Base-by-base conservation (phyloP, 2,329 filamentous ascomycete species). In the Alternaria incomplexa region DNA sequence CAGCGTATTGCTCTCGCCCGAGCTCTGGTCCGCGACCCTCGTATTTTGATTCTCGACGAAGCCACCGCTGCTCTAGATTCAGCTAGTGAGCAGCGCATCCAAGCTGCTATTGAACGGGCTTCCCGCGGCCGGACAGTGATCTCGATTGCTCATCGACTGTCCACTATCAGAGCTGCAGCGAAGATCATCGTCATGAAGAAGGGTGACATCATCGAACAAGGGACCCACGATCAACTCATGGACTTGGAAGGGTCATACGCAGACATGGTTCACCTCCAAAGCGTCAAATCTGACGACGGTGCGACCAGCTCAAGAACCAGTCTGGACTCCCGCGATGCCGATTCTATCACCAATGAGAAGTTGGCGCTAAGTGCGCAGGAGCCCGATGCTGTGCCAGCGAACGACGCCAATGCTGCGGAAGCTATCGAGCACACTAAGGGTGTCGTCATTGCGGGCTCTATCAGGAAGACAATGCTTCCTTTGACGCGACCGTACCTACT, bases 11-110 rank as follows among this genome's bases (percentile, higher is more conserved):
- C 87, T 8, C 81, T 90, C 6, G 87, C 88, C 1, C 81, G 87
- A 17, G 79, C 79, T 6, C 77, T 90, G 13, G 83, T 90, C 28
- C 81, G 84, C 4, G 82, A 89, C 48, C 87, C 87, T 3, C 81
- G 81, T 53, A 85, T 90, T 9, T 79, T 90, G 4, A 81, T 90
- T 11, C 79, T 90, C 3, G 88, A 90, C 47, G 88, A 90, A 71
- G 87, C 88, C 3, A 90, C 88, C 2, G 84, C 87, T 1, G 83
- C 88, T 2, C 81, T 90, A 0, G 88, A 90, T 71, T 87, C 87
- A 13, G 82, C 82, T 3, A 87, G 84, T 50, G 88, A 90, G 70
- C 81, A 80, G 47, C 81, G 83, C 5, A 88, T 90, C 46, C 85
- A 88, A 68, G 67, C 64, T 45, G 77, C 79, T 4, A 77, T 81